A percentile compares a stretch with the other conserved stretches of the same genome.
Conservation (phyloP, 1,284 basidiomycete species). For the Abortiporus biennis region DNA sequence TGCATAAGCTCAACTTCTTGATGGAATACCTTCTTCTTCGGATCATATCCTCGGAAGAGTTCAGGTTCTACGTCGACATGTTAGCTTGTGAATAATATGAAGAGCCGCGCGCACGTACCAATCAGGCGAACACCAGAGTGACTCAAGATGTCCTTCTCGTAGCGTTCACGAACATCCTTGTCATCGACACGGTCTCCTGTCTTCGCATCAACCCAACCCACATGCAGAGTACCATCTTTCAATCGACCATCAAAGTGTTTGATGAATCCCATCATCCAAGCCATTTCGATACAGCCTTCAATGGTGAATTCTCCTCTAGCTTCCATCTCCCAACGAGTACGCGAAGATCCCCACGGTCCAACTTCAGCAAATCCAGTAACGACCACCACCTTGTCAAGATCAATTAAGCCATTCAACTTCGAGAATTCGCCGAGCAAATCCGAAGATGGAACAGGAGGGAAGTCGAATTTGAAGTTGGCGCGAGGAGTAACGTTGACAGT, state of each 20-base stretch:
- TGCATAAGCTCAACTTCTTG: slow-evolving; percentile 97
- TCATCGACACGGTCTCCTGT: slow-evolving; percentile 96
- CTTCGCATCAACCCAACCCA: slow-evolving; percentile 98
- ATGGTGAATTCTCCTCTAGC: slow-evolving; percentile 91
- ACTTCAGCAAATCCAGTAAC: slow-evolving; percentile 95
- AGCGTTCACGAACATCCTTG: slow-evolving; percentile 91
- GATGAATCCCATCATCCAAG: slow-evolving; percentile 99
- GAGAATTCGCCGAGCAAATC: slow-evolving; percentile 68
- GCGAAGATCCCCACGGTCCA: slow-evolving; percentile 97
- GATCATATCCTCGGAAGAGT: slow-evolving; percentile 95
- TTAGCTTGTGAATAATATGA: slow-evolving; percentile 1
- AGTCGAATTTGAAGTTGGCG: slow-evolving; percentile 95
- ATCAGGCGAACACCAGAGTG: slow-evolving; percentile 97
- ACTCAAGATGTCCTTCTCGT: slow-evolving; percentile 90
- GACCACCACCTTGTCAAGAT: slow-evolving; percentile 94
- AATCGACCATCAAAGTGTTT: slow-evolving; percentile 97
- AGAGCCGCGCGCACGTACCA: too few species aligned
- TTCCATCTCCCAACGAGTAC: slow-evolving; percentile 99
- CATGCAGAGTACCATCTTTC: slow-evolving; percentile 87
- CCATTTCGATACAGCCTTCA: slow-evolving; percentile 98
- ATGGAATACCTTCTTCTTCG: slow-evolving; percentile 94
- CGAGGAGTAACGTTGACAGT: slow-evolving; percentile 92
- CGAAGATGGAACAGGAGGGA: slow-evolving; percentile 74
- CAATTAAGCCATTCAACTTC: slow-evolving; percentile 81
- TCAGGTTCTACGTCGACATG: slow-evolving; percentile 72